Conservation (phyloP, 2,329 filamentous ascomycete species). For the Scedosporium aurantiacum region DNA sequence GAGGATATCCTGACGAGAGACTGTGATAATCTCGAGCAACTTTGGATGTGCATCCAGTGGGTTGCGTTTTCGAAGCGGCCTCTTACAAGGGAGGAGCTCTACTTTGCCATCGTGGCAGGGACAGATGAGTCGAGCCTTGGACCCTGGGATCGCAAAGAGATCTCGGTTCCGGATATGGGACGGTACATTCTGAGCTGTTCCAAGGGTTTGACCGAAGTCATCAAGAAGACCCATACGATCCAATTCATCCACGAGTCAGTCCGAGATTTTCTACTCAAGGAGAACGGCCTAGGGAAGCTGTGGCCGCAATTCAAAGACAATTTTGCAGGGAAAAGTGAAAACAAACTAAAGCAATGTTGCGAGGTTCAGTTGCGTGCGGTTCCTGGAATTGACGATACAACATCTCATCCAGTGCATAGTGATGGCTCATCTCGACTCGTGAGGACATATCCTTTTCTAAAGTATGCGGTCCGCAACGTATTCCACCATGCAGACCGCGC, state of each 20-base stretch:
- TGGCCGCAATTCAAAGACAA: slow-evolving; percentile 19
- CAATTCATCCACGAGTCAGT: slow-evolving; percentile 47
- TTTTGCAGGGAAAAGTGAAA: background rate
- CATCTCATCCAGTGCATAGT: too few species aligned
- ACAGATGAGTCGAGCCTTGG: background rate
- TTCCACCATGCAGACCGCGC: too few species aligned
- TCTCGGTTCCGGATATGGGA: slow-evolving; percentile 10
- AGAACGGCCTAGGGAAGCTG: slow-evolving; percentile 18
- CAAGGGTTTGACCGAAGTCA: slow-evolving; percentile 38
- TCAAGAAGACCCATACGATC: slow-evolving; percentile 20
- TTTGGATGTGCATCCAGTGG: slow-evolving; percentile 39
- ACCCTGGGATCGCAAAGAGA: background rate
- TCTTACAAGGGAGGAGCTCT: slow-evolving; percentile 31
- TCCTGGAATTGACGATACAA: too few species aligned
- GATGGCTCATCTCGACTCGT: too few species aligned
- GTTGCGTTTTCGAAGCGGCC: slow-evolving; percentile 37
- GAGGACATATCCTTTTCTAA: too few species aligned
- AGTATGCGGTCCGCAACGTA: too few species aligned
- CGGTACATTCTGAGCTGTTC: slow-evolving; percentile 29
- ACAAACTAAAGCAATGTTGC: background rate
- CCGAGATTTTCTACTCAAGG: slow-evolving; percentile 31
- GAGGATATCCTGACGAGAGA: slow-evolving; percentile 39
- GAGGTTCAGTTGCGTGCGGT: background rate
- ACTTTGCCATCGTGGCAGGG: slow-evolving; percentile 24
- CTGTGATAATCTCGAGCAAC: slow-evolving; percentile 21